A percentile compares a stretch with the other conserved stretches of the same genome.
Evolutionary conservation across 805 yeast genomes (phyloP).

Genomic region (Candida hispaniensis): DNA sequence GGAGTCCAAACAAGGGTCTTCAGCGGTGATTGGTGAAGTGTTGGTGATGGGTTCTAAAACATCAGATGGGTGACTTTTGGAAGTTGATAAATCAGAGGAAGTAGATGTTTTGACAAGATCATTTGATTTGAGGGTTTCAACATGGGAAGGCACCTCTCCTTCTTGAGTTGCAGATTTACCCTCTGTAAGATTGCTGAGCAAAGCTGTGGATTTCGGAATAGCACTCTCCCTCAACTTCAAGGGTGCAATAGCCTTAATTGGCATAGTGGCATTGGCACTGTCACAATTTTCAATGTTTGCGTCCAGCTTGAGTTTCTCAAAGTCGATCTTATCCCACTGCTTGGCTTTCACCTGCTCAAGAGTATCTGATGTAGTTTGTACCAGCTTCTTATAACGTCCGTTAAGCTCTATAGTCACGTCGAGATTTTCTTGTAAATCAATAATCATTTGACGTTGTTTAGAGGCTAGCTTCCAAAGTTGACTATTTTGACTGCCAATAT

Average conservation of each 20-base stretch:
- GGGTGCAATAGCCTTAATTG: not conserved
- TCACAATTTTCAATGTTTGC: conserved; percentile 1
- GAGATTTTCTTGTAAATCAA: conserved; percentile 21
- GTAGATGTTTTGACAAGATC: too few species aligned
- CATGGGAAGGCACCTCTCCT: not conserved
- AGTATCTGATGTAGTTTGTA: not conserved
- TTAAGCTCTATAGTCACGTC: conserved; percentile 18
- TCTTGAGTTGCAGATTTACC: conserved; percentile 1
- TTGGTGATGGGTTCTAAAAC: too few species aligned
- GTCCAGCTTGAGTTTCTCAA: not conserved
- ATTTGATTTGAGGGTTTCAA: not conserved
- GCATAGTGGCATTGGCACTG: conserved; percentile 1
- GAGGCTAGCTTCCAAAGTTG: conserved; percentile 23
- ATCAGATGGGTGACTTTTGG: too few species aligned
- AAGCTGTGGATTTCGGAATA: not conserved
- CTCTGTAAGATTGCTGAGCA: not conserved
- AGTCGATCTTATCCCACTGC: not conserved
- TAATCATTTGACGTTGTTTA: conserved; percentile 21
- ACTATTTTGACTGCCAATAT: conserved; percentile 20
- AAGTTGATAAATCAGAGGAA: too few species aligned
- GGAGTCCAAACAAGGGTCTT: too few species aligned
- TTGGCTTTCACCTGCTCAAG: not conserved
- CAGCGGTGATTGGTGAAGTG: too few species aligned
- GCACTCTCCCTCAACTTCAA: not conserved
- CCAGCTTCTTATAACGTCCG: conserved; percentile 10